Evolutionary conservation across 805 yeast genomes (phyloP).

Genomic region (Candida maesae): DNA sequence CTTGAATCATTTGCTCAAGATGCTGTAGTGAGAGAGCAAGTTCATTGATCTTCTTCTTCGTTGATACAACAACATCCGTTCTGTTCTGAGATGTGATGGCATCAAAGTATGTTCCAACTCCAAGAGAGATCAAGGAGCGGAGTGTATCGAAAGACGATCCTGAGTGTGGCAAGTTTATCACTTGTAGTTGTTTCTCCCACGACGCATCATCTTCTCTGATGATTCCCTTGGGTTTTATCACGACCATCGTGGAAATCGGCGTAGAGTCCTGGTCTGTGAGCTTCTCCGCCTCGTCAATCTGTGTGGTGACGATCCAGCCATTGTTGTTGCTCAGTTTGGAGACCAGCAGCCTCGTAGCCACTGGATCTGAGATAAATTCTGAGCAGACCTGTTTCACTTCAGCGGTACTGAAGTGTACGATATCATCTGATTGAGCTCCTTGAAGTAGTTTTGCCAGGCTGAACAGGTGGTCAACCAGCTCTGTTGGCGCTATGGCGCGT

Average conservation of each 20-base stretch:
- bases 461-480: constrained; percentile 27
- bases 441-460: constrained; percentile 28
- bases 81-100: constrained; percentile 31
- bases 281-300: constrained; percentile 11
- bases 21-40: constrained; percentile 63
- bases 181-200: constrained; percentile 32
- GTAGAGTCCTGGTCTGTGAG: not conserved
- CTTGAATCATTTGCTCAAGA: constrained; percentile 60
- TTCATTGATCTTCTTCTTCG: constrained; percentile 66
- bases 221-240: constrained; percentile 41
- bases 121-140: constrained; percentile 56
- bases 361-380: constrained; percentile 20
- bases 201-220: constrained; percentile 20
- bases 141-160: constrained; percentile 45
- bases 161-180: constrained; percentile 32
- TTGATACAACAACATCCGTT: constrained; percentile 36
- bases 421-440: constrained; percentile 26
- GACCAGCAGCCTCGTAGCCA: constrained; percentile 26
- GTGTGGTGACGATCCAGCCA: constrained; percentile 15
- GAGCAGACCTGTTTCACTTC: constrained; percentile 13
- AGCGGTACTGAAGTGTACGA: constrained; percentile 25
- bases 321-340: constrained; percentile 11
- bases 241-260: constrained; percentile 30
- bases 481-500: constrained; percentile 8
- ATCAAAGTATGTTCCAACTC: constrained; percentile 69